These are phyloP conservation scores for Saturnispora zaruensis DNA, from an alignment of 805 yeast species.

Conservation along the genomic window DNA sequence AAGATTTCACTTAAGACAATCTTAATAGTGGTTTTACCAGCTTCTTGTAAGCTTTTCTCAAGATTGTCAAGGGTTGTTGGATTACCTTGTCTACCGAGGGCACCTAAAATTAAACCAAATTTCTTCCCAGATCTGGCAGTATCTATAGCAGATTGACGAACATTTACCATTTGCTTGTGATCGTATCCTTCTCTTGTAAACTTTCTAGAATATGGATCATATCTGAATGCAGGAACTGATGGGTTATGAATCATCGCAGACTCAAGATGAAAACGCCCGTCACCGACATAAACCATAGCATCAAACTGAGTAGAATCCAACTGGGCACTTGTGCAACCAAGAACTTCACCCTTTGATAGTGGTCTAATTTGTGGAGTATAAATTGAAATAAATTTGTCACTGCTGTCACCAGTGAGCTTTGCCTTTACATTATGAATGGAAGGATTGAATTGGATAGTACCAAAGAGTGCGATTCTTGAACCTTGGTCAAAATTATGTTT, in stretches of 20 bases:
- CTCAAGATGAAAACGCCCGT: conserved; percentile 92
- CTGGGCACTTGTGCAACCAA: conserved; percentile 91
- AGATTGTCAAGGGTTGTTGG: conserved; percentile 63
- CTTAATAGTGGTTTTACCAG: conserved; percentile 65
- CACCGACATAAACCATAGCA: conserved; percentile 89
- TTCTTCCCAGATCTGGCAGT: conserved; percentile 53
- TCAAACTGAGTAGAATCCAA: conserved; percentile 54
- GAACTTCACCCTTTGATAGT: conserved; percentile 87
- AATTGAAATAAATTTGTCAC: conserved; percentile 43
- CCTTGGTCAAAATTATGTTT: conserved; percentile 59
- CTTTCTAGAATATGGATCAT: conserved; percentile 90
- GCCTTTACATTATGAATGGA: conserved; percentile 73
- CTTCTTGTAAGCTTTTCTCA: conserved; percentile 41
- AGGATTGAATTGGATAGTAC: conserved; percentile 96
- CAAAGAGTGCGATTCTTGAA: conserved; percentile 70
- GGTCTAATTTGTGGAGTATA: conserved; percentile 91
- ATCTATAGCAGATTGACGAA: conserved; percentile 65
- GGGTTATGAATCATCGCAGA: conserved; percentile 98
- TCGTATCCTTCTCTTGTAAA: conserved; percentile 86
- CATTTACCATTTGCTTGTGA: conserved; percentile 68
- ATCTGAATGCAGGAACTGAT: conserved; percentile 79
- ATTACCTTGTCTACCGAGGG: conserved; percentile 92
- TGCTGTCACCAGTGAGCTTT: conserved; percentile 38
- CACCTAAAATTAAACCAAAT: conserved; percentile 83
- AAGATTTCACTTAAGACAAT: conserved; percentile 87